Base-by-base conservation (phyloP, 2,329 filamentous ascomycete species). In the Colletotrichum navitas region DNA sequence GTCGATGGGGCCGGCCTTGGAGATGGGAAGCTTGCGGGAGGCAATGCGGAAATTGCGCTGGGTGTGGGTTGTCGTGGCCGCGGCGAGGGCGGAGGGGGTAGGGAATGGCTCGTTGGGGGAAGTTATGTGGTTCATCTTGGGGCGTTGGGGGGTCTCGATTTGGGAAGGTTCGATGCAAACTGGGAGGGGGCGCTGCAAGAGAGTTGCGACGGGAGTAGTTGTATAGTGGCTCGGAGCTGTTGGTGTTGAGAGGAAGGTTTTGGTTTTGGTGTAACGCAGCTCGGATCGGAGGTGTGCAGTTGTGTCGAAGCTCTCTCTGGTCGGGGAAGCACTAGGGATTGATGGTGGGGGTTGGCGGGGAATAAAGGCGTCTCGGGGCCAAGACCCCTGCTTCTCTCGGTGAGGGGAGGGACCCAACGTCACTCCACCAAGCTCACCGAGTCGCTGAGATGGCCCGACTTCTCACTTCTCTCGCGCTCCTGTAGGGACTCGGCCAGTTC, bases 11-110 rank as follows among this genome's bases (percentile, higher is more conserved):
- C 89, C 93, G 56, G 95, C 91, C 82, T 97, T 98, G 76, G 97
- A 92, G 81, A 99, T 99, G 74, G 96, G 96, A 62, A 96, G 91
- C 85, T 98, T 98, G 79, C 94, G 92, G 66, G 93, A 93, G 36
- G 89, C 89, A 81, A 98, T 91, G 77, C 85, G 88, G 85, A 95
- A 97, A 77, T 87, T 87, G 74, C 87, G 86, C 77, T 93, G 90
- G 3, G 81, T 81, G 80, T 90, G 86, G 29, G 84, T 83, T 43
- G 80, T 83, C 18, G 92, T 92, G 8, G 89, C 87, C 60, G 84
- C 82, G 11, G 83, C 80, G 74, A 89, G 81, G 76, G 85, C 78
- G 77, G 80, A 78, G 8, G 88, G 83, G 56, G 83, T 84, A 16
- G 89, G 88, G 76, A 85, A 90, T n/a, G 85, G 84, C 76, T 90